A percentile compares a stretch with the other conserved stretches of the same genome.
These are phyloP conservation scores for Phialophora chinensis DNA, from an alignment of 2,329 filamentous ascomycete genomes.

Conservation along the genomic window DNA sequence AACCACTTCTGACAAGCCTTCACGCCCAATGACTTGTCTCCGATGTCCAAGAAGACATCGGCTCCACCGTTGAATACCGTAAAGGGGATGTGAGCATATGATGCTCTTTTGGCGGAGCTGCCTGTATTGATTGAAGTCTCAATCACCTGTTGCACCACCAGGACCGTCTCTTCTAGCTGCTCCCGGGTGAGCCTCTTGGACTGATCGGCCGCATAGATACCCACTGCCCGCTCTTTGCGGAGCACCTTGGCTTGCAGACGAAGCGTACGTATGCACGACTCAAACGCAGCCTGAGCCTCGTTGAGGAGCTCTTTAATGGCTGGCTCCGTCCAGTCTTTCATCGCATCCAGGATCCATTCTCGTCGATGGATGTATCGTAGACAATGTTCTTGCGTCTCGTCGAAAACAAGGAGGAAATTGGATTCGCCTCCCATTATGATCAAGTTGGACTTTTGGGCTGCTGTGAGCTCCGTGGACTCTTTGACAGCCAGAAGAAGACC, in stretches of 20 bases:
- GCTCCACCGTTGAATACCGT: conserved; percentile 98
- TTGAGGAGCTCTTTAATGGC: conserved; percentile 84
- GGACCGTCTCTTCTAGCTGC: conserved; percentile 90
- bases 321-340: conserved; percentile 58
- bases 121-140: conserved; percentile 72
- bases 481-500: conserved; percentile 83
- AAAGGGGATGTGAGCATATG: conserved; percentile 68
- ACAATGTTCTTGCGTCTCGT: conserved; percentile 66
- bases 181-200: conserved; percentile 78
- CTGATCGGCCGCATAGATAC: conserved; percentile 68
- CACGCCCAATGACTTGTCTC: conserved; percentile 96
- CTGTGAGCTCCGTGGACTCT: conserved; percentile 65
- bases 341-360: conserved; percentile 67
- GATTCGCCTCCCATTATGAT: conserved; percentile 95
- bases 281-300: conserved; percentile 81
- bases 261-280: conserved; percentile 80
- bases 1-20: conserved; percentile 91
- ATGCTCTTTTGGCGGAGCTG: conserved; percentile 7
- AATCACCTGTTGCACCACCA: conserved; percentile 90
- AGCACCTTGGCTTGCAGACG: conserved; percentile 75
- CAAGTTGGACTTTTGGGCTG: conserved; percentile 74
- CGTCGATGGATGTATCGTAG: conserved; percentile 67
- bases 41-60: conserved; percentile 98
- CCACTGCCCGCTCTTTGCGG: conserved; percentile 86
- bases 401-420: conserved; percentile 90